phyloP scores from a whole-genome alignment of 305 asterid genomes.

The Fraxinus sp. region DNA sequence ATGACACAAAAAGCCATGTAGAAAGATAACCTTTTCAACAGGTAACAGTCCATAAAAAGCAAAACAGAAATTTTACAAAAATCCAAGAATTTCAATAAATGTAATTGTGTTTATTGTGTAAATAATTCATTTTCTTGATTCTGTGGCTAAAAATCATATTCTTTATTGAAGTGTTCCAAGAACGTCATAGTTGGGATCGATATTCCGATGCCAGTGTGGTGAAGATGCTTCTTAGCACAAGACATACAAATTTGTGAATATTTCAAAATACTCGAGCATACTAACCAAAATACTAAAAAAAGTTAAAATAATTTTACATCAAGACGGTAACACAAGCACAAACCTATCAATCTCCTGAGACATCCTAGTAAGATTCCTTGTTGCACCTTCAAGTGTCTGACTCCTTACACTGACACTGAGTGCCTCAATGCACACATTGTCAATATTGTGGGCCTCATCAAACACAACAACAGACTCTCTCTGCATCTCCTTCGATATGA shows the following conservation, averaged over 20 bases:
- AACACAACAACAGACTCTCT: slow-evolving; percentile 93
- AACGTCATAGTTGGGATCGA: not conserved
- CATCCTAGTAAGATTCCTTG: slow-evolving; percentile 86
- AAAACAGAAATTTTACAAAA: not conserved
- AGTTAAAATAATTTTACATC: not conserved
- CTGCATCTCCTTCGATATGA: slow-evolving; percentile 98
- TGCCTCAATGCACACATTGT: slow-evolving; percentile 97
- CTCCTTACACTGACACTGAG: slow-evolving; percentile 90
- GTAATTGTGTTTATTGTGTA: not conserved
- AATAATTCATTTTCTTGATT: not conserved
- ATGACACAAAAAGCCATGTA: not conserved
- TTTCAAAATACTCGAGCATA: not conserved
- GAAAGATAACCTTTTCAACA: not conserved
- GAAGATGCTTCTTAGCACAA: not conserved
- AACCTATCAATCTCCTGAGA: slow-evolving; percentile 91
- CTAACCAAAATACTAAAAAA: slow-evolving; percentile 1
- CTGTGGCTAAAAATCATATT: not conserved
- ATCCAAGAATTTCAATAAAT: not conserved
- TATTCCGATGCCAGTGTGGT: not conserved
- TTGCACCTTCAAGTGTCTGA: slow-evolving; percentile 98
- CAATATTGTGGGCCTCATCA: slow-evolving; percentile 98
- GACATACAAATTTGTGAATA: not conserved
- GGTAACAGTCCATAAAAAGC: not conserved
- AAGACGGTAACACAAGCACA: slow-evolving; percentile 20
- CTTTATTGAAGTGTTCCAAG: not conserved